Evolutionary conservation across 2,329 filamentous ascomycete genomes (phyloP), one percentile per base, ranked within the genome.

Genomic region (Lasiodiplodia gonubiensis): DNA sequence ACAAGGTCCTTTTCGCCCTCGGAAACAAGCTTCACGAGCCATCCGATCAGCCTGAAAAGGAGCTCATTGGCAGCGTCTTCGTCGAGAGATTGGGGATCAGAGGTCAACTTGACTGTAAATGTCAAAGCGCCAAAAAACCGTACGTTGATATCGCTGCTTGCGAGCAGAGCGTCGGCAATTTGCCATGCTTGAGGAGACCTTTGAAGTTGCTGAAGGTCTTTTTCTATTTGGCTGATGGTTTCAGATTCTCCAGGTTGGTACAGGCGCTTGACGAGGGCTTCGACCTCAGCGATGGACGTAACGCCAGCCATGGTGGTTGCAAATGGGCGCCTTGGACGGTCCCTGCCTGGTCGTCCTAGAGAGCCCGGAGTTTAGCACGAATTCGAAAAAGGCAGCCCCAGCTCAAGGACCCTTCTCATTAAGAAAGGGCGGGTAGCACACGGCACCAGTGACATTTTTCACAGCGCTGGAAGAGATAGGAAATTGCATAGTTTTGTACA

Each of bases 111-210:
- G 73, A 98, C 89, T 61, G 93, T 96, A 71, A 97, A 90, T 0
- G 94, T 98, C 68, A 97, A 85, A 35, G 94, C 94, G 16, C 93
- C 95, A 76, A 97, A 97, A 80, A 98, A 98, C 70, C 91, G 90
- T 71, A 95, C 88, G 73, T 94, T 90, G 69, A 91, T 86, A 71
- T 92, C 89, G 25, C 86, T 81, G 69, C 88, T 88, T 61, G 83
- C 83, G 12, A 97, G 82, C 16, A 98, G 84, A 63, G 88, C 87
- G 74, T 94, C 89, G 23, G 93, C 93, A 54, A 97, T 85, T 67
- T 91, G 86, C 95, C 95, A 99, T 66, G 93, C 94, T 73, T 92
- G 85, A 2, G 89, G 84, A 2, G 92, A 92, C 71, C 88, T 88
- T 76, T 98, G 95, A 21, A 97, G 82, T 30, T 85, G 84, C 70